Evolutionary conservation across 176 grass and related monocot species (phyloP).

Genomic region (Areca catechu): DNA sequence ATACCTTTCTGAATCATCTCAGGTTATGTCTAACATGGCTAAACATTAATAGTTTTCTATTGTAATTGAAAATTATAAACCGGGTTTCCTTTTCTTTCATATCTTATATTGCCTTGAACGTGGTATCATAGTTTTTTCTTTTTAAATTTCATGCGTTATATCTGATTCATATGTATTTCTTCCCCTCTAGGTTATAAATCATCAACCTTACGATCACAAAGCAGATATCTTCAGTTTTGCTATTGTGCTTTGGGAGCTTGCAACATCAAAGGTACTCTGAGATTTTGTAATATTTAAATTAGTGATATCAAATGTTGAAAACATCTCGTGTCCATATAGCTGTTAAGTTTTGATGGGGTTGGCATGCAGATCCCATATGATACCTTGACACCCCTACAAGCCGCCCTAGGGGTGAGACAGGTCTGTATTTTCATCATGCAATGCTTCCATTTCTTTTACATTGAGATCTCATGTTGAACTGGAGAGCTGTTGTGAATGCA

Average conservation of each 20-base stretch:
- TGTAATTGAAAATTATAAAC: too few species aligned
- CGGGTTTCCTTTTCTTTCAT: too few species aligned
- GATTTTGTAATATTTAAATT: neutral
- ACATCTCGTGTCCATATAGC: too few species aligned
- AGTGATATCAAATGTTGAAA: too few species aligned
- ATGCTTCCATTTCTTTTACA: too few species aligned
- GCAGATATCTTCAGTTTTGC: slow-evolving; percentile 97
- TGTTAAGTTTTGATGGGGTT: slow-evolving; percentile 6
- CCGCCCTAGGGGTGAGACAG: slow-evolving; percentile 86
- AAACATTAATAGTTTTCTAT: too few species aligned
- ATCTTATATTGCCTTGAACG: too few species aligned
- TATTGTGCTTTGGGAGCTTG: slow-evolving; percentile 95
- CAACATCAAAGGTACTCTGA: slow-evolving; percentile 67
- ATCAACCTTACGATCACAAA: slow-evolving; percentile 81
- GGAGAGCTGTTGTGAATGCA: too few species aligned
- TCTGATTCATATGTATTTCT: slow-evolving; percentile 5
- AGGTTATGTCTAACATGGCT: too few species aligned
- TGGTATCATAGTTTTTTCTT: too few species aligned
- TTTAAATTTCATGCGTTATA: neutral
- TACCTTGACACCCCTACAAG: slow-evolving; percentile 94
- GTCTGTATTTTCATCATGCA: slow-evolving; percentile 18
- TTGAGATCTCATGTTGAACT: too few species aligned
- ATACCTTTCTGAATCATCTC: too few species aligned
- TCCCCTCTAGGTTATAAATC: slow-evolving; percentile 85
- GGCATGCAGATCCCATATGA: slow-evolving; percentile 75